Evolutionary conservation across 495 filamentous ascomycete species (phyloP), one percentile per base, ranked within the genome.

Genomic region (Aspergillus cavernicola): DNA sequence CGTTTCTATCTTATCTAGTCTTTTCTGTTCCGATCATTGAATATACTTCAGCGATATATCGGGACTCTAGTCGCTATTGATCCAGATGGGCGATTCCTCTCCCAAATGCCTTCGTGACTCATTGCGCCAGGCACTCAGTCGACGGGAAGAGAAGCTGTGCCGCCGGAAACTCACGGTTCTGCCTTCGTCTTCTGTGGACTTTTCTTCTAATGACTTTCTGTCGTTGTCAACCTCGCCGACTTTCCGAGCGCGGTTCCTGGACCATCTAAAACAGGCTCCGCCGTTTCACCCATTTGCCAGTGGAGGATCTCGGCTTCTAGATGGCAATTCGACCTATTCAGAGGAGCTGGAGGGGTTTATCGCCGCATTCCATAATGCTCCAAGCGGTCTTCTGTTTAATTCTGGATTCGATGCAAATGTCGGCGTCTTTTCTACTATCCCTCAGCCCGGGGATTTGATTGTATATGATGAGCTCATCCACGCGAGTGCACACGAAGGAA

Each of bases 381-480:
- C 73, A 0, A 68, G 77, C 1, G 88, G 76, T 0, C 70, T 92
- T n/a, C 66, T 93, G 3, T 89, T 88, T 66, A 89, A 86, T 58
- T 89, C 86, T 2, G 89, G 86, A 6, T 90, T 80, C 64, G 87
- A 91, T 59, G 89, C 87, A 12, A 92, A 91, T 62, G 73, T 80
- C 0, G 88, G 84, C 2, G 72, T 91, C 2, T 82, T 88, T 19
- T 70, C 79, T 4, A 83, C 76, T 50, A 67, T 90, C 11, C 87
- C 88, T 4, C 86, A 87, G 44, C 73, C 72, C 0, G 85, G 82
- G 4, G 89, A 93, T 70, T 63, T 81, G 5, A 75, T 93, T 8
- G 54, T 92, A 4, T 85, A 86, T 59, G 89, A 93, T 64, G 85
- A 85, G 63, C 66, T 84, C 28, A 81, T 92, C 16, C 89, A 92